Conservation (phyloP, 73 alveolate genomes). For the Uronychia setigera region DNA sequence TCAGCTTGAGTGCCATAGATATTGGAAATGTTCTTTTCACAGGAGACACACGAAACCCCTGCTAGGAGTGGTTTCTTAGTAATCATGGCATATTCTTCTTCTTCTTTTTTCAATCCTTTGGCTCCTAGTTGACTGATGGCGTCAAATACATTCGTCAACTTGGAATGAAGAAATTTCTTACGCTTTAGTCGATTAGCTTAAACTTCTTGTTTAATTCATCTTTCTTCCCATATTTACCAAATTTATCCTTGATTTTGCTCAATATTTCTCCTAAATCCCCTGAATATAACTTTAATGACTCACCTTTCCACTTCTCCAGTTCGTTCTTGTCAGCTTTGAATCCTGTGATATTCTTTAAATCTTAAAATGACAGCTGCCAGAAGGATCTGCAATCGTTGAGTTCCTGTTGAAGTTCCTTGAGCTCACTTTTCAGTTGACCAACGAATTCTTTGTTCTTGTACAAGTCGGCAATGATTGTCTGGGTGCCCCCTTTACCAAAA, state of each 20-base stretch:
- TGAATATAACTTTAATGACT: background rate
- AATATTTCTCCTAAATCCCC: background rate
- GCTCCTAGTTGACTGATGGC: background rate
- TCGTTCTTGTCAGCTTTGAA: background rate
- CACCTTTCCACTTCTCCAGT: background rate
- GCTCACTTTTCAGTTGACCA: background rate
- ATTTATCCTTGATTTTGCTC: background rate
- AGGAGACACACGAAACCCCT: slow-evolving; percentile 87
- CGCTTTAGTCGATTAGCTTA: background rate
- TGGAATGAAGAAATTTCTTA: background rate
- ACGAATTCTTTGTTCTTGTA: background rate
- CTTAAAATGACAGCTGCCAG: background rate
- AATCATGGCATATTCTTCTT: slow-evolving; percentile 85
- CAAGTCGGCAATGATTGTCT: background rate
- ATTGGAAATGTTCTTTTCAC: slow-evolving; percentile 80
- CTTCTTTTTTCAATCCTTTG: slow-evolving; percentile 37
- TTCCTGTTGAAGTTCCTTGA: background rate
- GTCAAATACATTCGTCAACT: background rate
- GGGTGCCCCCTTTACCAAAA: background rate
- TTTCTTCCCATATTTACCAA: background rate
- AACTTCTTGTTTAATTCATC: background rate
- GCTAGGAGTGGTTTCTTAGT: slow-evolving; percentile 79
- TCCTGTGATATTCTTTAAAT: background rate
- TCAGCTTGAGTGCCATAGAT: slow-evolving; percentile 63
- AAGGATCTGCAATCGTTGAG: background rate